phyloP scores from a whole-genome alignment of 2,329 filamentous ascomycete species.

The Trichoderma pleuroti region DNA sequence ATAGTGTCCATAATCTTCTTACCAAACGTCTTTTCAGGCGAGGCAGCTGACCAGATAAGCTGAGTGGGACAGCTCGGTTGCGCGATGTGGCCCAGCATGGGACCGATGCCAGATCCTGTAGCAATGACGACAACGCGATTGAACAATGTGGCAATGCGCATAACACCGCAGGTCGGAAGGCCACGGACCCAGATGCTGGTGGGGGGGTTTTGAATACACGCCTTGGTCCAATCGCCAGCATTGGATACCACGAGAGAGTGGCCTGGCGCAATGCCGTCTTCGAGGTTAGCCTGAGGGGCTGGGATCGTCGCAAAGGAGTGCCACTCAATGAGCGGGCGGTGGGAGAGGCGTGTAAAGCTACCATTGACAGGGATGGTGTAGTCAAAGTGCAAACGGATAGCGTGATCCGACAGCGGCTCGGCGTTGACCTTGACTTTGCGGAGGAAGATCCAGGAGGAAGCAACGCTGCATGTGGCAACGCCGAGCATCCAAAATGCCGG shows the following conservation, averaged over 20 bases:
- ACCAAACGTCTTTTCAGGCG: constrained; percentile 62
- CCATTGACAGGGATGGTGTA: constrained; percentile 55
- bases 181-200: constrained; percentile 65
- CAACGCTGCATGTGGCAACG: constrained; percentile 60
- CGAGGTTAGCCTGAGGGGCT: constrained; percentile 39
- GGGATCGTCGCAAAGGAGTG: constrained; percentile 75
- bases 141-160: constrained; percentile 65
- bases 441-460: constrained; percentile 70
- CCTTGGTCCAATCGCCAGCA: constrained; percentile 70
- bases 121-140: constrained; percentile 62
- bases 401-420: constrained; percentile 68
- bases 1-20: constrained; percentile 53
- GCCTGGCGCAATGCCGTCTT: constrained; percentile 35
- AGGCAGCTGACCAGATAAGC: constrained; percentile 66
- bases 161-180: constrained; percentile 62
- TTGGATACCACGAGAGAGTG: constrained; percentile 70
- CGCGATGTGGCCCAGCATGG: constrained; percentile 59
- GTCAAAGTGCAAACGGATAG: constrained; percentile 65
- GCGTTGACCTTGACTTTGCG: constrained; percentile 63
- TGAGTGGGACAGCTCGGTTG: constrained; percentile 49
- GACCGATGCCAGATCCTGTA: constrained; percentile 71
- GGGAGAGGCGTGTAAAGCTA: constrained; percentile 53
- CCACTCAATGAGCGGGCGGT: constrained; percentile 64
- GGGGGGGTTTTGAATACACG: constrained; percentile 60
- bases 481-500: constrained; percentile 65